phyloP scores from a whole-genome alignment of 1,284 basidiomycete genomes.

The Heimioporus punctisporus region DNA sequence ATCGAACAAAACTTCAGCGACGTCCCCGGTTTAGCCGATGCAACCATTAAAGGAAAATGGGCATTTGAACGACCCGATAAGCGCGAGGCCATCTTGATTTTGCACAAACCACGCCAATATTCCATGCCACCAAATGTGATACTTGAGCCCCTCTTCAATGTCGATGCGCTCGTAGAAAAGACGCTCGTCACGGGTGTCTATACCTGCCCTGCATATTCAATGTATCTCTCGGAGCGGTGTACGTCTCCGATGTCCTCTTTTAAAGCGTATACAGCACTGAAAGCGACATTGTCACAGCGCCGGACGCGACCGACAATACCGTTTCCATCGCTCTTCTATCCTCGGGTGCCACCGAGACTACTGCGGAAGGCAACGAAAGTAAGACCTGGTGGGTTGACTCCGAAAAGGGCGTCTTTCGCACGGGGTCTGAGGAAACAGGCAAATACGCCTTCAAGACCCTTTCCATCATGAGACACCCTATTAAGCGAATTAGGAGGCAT shows the following conservation, averaged over 20 bases:
- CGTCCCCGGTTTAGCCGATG: neutral
- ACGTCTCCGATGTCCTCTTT: neutral
- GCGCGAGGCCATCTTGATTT: slow-evolving; percentile 17
- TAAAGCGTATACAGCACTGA: neutral
- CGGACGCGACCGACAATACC: slow-evolving; percentile 3
- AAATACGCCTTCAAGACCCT: slow-evolving; percentile 22
- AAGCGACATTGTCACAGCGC: slow-evolving; percentile 2
- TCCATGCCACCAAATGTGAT: slow-evolving; percentile 8
- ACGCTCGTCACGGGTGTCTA: slow-evolving; percentile 16
- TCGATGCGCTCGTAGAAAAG: slow-evolving; percentile 13
- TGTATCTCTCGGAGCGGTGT: slow-evolving; percentile 25
- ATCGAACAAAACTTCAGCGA: neutral
- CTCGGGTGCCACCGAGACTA: neutral
- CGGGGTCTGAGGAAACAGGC: slow-evolving; percentile 10
- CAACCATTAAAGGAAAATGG: slow-evolving; percentile 14
- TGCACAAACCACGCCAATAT: slow-evolving; percentile 14
- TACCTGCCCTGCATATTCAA: slow-evolving; percentile 16
- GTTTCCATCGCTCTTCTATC: slow-evolving; percentile 12
- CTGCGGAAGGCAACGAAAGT: neutral
- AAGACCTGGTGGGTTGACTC: slow-evolving; percentile 17
- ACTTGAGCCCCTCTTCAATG: slow-evolving; percentile 10
- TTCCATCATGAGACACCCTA: slow-evolving; percentile 19
- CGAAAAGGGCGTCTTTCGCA: slow-evolving; percentile 19
- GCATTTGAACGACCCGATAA: slow-evolving; percentile 6
- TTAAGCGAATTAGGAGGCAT: slow-evolving; percentile 14